Evolutionary conservation across 345 rosid species (phyloP), one percentile per base, ranked within the genome.

Genomic region (Eucalyptus sideroxylon): DNA sequence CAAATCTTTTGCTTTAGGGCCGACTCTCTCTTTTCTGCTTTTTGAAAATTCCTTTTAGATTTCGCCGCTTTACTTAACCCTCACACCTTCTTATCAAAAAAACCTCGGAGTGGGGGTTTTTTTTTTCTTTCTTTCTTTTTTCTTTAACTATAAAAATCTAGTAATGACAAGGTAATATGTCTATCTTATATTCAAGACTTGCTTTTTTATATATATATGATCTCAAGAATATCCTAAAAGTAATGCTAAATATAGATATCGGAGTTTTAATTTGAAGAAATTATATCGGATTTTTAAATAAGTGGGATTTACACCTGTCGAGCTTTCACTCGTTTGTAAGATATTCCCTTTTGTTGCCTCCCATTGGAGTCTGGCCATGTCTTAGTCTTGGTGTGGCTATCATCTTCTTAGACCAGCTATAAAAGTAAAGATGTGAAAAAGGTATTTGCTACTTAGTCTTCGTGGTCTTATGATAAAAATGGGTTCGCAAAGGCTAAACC

Each of bases 391-490:
- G 6, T 24, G 30, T 56, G 30, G 62, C 30, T 24, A 24, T 56
- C 62, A 0, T 56, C 30, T 10, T 56, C 62, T 56, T 3, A 9
- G 1, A 56, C 14, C 0, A 24, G 3, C 6, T 0, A 56, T n/a
- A 2, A 16, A 65, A n/a, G 34, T n/a, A n/a, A n/a, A n/a, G 37
- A n/a, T 0, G 6, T 16, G 34, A 65, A 65, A 65, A 65, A 0
- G 9, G 11, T 16, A 62, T 62, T 62, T 62, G 34, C 34, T 30
- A 62, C 14, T 12, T 62, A 30, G 27, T 40, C 16, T 77, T 6
- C 2, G 1, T 37, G 47, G 4, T 11, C 15, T 19, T 37, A 19
- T 19, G 27, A 37, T 19, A 21, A 37, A 72, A 72, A 5, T 40
- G 27, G 47, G 9, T 40, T 40, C 4, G 5, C 30, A 77, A 77